Evolutionary conservation across 2,329 filamentous ascomycete genomes (phyloP).

Genomic region (Xylariomycetidae sp.): DNA sequence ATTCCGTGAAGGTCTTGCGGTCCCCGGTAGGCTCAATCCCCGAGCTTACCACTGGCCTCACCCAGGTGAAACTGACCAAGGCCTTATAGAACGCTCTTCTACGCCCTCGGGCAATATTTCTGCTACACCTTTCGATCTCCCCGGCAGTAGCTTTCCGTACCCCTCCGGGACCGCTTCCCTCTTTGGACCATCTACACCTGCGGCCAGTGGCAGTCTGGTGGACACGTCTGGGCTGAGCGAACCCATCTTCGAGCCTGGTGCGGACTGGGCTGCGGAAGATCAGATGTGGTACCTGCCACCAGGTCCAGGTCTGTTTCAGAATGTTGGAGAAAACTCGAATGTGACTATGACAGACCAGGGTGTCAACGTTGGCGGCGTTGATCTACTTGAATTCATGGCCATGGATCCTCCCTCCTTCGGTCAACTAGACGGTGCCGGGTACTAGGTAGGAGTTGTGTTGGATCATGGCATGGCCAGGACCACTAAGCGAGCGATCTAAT

Average conservation of each 20-base stretch:
- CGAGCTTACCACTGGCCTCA: no score
- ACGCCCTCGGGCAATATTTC: constrained; percentile 50
- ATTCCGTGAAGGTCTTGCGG: constrained; percentile 20
- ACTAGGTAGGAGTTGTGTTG: constrained; percentile 9
- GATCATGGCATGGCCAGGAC: no score
- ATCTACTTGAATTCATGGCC: constrained; percentile 64
- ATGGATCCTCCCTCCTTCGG: constrained; percentile 42
- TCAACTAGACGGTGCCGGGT: constrained; percentile 19
- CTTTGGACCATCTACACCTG: constrained; percentile 47
- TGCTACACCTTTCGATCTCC: constrained; percentile 58
- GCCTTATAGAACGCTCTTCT: constrained; percentile 32
- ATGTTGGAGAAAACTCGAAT: constrained; percentile 51
- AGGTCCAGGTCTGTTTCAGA: constrained; percentile 61
- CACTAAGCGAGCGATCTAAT: no score
- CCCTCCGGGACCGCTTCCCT: constrained; percentile 40
- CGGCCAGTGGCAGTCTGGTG: constrained; percentile 24
- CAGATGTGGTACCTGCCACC: constrained; percentile 66
- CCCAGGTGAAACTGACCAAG: constrained; percentile 7
- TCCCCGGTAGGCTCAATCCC: constrained; percentile 25
- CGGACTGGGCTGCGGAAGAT: constrained; percentile 50
- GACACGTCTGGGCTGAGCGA: constrained; percentile 30
- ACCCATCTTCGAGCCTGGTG: constrained; percentile 39
- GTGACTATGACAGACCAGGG: constrained; percentile 65
- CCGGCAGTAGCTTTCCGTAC: constrained; percentile 50
- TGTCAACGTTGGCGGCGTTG: constrained; percentile 61